Conservation (phyloP, 208 protist species). For the Trypanosoma cruzi region DNA sequence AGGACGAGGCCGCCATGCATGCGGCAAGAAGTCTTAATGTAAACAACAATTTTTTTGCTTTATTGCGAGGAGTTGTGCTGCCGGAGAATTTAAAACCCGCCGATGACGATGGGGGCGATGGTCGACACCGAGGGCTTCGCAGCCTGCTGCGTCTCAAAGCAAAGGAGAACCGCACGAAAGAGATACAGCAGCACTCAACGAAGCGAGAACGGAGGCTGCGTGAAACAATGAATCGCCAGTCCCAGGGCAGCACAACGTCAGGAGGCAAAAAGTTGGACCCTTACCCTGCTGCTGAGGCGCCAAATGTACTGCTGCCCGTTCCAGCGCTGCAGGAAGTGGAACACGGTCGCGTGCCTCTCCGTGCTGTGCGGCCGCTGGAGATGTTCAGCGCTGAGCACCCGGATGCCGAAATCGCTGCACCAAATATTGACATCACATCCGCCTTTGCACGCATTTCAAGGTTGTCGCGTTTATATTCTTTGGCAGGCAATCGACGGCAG, state of each 20-base stretch:
- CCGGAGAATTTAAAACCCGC: slow-evolving; percentile 62
- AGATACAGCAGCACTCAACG: slow-evolving; percentile 32
- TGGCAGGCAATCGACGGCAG: background rate
- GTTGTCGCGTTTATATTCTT: background rate
- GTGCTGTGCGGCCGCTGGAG: slow-evolving; percentile 49
- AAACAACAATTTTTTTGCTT: slow-evolving; percentile 60
- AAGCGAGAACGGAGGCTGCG: slow-evolving; percentile 55
- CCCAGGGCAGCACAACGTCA: background rate
- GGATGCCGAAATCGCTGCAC: slow-evolving; percentile 24
- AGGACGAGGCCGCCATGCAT: slow-evolving; percentile 76
- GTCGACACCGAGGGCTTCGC: slow-evolving; percentile 74
- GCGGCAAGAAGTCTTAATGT: slow-evolving; percentile 58
- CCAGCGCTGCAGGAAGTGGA: slow-evolving; percentile 37
- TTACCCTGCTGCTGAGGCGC: background rate
- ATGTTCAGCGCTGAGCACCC: slow-evolving; percentile 66
- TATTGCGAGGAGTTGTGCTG: slow-evolving; percentile 64
- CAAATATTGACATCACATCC: slow-evolving; percentile 18
- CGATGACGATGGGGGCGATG: slow-evolving; percentile 36
- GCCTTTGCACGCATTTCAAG: slow-evolving; percentile 27
- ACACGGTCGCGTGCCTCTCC: slow-evolving; percentile 56
- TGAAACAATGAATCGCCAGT: slow-evolving; percentile 53
- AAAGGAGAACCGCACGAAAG: slow-evolving; percentile 39
- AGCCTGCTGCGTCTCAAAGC: slow-evolving; percentile 68
- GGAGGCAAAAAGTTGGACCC: background rate
- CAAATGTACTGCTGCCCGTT: background rate